phyloP scores from a whole-genome alignment of 2,329 filamentous ascomycete genomes.

The Nemania sp. region DNA sequence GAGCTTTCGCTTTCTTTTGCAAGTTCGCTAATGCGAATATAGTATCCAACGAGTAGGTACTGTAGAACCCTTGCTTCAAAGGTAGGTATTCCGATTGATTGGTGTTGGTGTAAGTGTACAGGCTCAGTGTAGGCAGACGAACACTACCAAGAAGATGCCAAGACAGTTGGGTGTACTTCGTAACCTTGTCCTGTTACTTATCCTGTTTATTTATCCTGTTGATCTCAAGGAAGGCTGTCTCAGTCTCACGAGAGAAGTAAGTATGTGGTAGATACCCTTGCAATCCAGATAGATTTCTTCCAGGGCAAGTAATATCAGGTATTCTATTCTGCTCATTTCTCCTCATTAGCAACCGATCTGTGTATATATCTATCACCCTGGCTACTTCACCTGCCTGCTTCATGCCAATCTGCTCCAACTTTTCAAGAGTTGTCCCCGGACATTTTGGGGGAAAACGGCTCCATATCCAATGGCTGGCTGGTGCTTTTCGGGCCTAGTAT shows the following conservation, averaged over 20 bases:
- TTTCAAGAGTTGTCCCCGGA: not conserved
- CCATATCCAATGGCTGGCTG: conserved; percentile 7
- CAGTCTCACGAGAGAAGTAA: not conserved
- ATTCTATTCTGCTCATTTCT: not conserved
- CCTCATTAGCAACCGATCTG: not conserved
- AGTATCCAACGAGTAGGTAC: no score
- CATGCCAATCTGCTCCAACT: no score
- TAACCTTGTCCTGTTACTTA: no score
- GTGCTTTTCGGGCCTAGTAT: conserved; percentile 6
- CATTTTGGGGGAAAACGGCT: conserved; percentile 7
- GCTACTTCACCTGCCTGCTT: not conserved
- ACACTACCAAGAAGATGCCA: no score
- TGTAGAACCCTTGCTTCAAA: conserved; percentile 3
- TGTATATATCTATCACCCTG: not conserved
- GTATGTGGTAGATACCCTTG: not conserved
- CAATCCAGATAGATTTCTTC: not conserved
- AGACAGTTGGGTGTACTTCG: not conserved
- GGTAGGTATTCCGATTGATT: not conserved
- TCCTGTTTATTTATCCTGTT: not conserved
- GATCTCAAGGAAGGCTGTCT: not conserved
- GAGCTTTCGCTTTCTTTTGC: not conserved
- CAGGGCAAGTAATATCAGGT: no score
- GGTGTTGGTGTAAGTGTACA: no score
- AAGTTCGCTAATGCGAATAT: conserved; percentile 3
- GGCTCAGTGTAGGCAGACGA: no score